Evolutionary conservation across 306 rosid genomes (phyloP).

Genomic region (Sophora flavescens): DNA sequence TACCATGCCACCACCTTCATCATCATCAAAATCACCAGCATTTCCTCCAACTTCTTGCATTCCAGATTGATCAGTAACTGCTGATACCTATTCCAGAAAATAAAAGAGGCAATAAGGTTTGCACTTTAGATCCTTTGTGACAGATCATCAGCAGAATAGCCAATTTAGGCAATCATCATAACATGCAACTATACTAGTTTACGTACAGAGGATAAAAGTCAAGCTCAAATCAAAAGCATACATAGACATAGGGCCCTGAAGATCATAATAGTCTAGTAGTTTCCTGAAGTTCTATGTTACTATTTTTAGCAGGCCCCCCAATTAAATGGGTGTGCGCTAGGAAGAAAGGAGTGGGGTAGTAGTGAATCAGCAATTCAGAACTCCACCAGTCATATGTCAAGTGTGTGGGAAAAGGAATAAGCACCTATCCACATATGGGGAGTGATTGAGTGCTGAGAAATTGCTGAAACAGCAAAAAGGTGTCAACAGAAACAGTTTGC

Average conservation of each 20-base stretch:
- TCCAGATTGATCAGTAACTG: slow-evolving; percentile 86
- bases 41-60: slow-evolving; percentile 82
- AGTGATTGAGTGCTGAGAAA: too few species aligned
- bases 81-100: slow-evolving; percentile 73
- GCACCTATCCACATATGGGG: neutral
- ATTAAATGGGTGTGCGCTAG: neutral
- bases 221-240: slow-evolving; percentile 33
- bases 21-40: slow-evolving; percentile 93
- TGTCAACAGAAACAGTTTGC: neutral
- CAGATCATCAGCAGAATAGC: slow-evolving; percentile 37
- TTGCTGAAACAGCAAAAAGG: too few species aligned
- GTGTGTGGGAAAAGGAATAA: neutral
- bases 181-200: neutral
- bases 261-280: neutral
- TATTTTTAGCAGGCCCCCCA: neutral
- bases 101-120: neutral
- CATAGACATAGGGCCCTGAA: neutral
- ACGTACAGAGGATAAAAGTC: slow-evolving; percentile 1
- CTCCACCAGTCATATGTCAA: neutral
- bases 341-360: neutral
- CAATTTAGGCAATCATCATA: slow-evolving; percentile 12
- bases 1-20: slow-evolving; percentile 92
- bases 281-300: neutral
- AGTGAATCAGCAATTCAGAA: neutral
- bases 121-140: slow-evolving; percentile 36